Base-by-base conservation (phyloP, 1,284 basidiomycete species). In the Ustilago crameri region DNA sequence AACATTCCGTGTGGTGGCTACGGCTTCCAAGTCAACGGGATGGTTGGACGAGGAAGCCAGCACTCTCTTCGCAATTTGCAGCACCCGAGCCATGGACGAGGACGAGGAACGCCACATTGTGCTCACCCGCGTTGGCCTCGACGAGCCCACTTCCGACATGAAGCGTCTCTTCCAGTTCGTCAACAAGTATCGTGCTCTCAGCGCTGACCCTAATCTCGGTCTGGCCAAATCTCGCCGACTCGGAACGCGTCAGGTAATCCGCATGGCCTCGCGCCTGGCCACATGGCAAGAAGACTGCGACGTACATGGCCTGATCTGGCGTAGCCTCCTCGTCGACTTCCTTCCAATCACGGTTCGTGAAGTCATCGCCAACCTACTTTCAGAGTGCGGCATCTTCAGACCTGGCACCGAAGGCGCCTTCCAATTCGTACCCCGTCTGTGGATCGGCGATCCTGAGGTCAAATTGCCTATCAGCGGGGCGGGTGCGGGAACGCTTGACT, bases 41-140 rank as follows among this genome's bases (percentile, higher is more conserved):
- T 84, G 84, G 84, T 70, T 84, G 3, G 78, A 80, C n/a, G 84
- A 84, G 45, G 78, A 83, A 46, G 74, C 82, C 15, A 60, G 78
- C 24, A 76, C 83, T 4, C 69, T 80, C 34, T 83, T 84, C 47
- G 68, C 73, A 26, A 71, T 81, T 48, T 76, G 84, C 27, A 65
- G 77, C 30, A 75, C 84, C 12, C 55, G 74, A 43, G 79, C 84
- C 2, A 84, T 84, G 84, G 62, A 78, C n/a, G 60, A 71, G 9
- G 67, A 49, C 17, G 84, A 84, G 51, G 84, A 84, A 60, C 69
- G 65, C 7, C 62, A 68, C 37, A 66, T 82, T 4, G 62, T 82
- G 1, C 59, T 68, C 37, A 42, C 59, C 9, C 66, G 74, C 27
- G 53, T 76, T 5, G 58, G 69, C 12, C 55, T 63, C 3, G 12